phyloP scores from a whole-genome alignment of 345 rosid genomes.

The Lepidium didymum region DNA sequence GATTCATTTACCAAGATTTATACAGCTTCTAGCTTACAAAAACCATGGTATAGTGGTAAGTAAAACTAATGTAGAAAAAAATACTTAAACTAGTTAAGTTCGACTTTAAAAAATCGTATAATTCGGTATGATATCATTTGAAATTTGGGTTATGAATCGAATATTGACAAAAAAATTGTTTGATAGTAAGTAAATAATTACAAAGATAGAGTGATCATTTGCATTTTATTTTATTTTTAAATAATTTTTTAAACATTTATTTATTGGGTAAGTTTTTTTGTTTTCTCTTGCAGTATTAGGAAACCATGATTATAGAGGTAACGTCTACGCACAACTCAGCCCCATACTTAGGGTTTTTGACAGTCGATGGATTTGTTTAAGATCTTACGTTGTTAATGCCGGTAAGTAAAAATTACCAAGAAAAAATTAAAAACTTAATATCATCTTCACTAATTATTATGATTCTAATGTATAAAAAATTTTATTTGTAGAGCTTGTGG shows the following conservation, averaged over 20 bases:
- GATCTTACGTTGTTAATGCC: conserved; percentile 41
- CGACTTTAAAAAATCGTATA: no score
- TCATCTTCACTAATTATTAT: background rate
- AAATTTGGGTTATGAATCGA: no score
- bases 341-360: conserved; percentile 35
- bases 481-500: conserved; percentile 35
- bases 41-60: conserved; percentile 46
- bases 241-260: background rate
- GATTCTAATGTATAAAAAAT: background rate
- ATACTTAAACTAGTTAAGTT: no score
- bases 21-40: conserved; percentile 37
- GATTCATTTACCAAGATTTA: conserved; percentile 38
- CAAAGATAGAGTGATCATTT: no score
- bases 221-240: background rate
- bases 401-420: conserved; percentile 24
- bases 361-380: conserved; percentile 46
- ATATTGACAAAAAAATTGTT: no score
- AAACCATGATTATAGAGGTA: conserved; percentile 60
- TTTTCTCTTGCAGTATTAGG: conserved; percentile 38
- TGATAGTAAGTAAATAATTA: no score
- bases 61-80: no score
- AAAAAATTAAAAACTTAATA: background rate
- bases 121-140: no score
- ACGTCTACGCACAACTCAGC: conserved; percentile 47
- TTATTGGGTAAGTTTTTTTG: background rate